phyloP scores from a whole-genome alignment of 306 rosid genomes.

The Trifolium pratense region DNA sequence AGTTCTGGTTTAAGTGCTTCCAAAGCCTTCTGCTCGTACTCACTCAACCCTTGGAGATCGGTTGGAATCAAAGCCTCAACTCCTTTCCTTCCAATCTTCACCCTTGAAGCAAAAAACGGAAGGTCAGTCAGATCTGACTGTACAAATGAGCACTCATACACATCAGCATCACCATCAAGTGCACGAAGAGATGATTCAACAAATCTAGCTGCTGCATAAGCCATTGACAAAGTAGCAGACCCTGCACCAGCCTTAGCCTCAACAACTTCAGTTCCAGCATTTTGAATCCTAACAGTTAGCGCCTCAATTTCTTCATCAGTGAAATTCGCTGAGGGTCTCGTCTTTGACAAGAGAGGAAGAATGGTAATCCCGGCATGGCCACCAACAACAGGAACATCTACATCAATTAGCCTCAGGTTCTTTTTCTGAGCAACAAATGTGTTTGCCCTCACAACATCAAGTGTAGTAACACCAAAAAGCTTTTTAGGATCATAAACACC shows the following conservation, averaged over 20 bases:
- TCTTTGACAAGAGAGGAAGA: constrained; percentile 85
- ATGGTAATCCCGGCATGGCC: constrained; percentile 99
- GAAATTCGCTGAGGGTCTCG: constrained; percentile 74
- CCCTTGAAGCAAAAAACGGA: constrained; percentile 93
- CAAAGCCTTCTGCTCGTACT: constrained; percentile 88
- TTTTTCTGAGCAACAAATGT: constrained; percentile 94
- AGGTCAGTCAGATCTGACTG: constrained; percentile 89
- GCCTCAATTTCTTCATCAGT: constrained; percentile 75
- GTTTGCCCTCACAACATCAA: constrained; percentile 99
- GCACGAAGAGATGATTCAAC: constrained; percentile 97
- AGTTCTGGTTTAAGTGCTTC: constrained; percentile 94
- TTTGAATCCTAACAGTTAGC: constrained; percentile 87
- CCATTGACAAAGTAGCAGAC: constrained; percentile 98
- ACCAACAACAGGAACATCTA: constrained; percentile 92
- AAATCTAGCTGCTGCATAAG: constrained; percentile 97
- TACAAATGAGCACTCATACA: constrained; percentile 83
- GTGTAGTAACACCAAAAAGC: constrained; percentile 93
- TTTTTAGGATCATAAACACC: constrained; percentile 93
- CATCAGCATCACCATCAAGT: constrained; percentile 92
- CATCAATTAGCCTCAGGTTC: constrained; percentile 90
- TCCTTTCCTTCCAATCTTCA: constrained; percentile 91
- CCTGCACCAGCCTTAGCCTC: constrained; percentile 99
- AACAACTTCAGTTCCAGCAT: constrained; percentile 98
- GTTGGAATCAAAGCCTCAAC: constrained; percentile 80
- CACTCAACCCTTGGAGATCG: constrained; percentile 87